Evolutionary conservation across 23 red algal genomes (phyloP), one percentile per base, ranked within the genome.

Genomic region (Gracilaria caudata): DNA sequence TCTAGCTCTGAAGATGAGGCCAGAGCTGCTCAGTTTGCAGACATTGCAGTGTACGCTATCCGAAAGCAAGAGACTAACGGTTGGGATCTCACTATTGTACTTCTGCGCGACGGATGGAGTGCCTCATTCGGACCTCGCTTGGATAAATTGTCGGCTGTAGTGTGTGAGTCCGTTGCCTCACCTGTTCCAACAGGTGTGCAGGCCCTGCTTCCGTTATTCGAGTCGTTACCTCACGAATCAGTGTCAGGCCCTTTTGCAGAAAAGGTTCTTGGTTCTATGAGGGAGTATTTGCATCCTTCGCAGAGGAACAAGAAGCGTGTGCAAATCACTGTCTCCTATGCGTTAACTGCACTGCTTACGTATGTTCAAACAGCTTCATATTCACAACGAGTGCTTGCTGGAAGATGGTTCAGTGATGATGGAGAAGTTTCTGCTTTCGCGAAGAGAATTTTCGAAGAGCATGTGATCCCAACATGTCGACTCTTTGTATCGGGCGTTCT

Each of bases 351-450:
- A 34, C n/a, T 86, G 41, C 82, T 57, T 24, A 51, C 82, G 34
- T 86, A 86, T 51, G 28, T 86, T 71, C 60, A 86, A 59, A 53
- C 60, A 45, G 82, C 82, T 45, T 73, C 82, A n/a, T 80, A 63
- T 33, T 26, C 56, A 4, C 56, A 60, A 26, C 8, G 51, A 43
- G 33, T 80, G 53, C 77, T 80, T 2, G 77, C 51, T 37, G 9
- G 21, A 80, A 63, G 53, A 59, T 60, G 70, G 70, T 75, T 39
- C 13, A 40, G 39, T 23, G 43, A 75, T 46, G 43, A 75, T 17
- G 70, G 25, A 49, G 19, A 75, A 46, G 21, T 20, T 8, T 7
- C 13, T 49, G 70, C 70, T 46, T 75, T 75, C n/a, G 70, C 39
- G 25, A 75, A 21, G 2, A 75, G 25, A 75, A 30, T 75, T 29